Evolutionary conservation across 2,329 filamentous ascomycete genomes (phyloP).

Genomic region (Verticillium alfalfae): DNA sequence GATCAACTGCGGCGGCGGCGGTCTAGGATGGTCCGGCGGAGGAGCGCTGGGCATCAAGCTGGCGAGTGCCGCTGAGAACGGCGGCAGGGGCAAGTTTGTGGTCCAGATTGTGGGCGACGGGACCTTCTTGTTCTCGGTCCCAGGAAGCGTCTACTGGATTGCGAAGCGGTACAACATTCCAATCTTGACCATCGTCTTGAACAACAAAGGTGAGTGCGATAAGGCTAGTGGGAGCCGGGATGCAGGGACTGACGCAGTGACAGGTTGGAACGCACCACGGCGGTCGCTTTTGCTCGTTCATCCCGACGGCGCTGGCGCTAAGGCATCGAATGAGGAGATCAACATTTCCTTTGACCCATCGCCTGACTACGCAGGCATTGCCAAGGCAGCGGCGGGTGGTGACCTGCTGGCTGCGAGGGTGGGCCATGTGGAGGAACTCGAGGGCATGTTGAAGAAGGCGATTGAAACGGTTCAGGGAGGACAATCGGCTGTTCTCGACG

Average conservation of each 20-base stretch:
- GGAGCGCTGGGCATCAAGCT: slow-evolving; percentile 72
- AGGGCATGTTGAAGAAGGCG: slow-evolving; percentile 39
- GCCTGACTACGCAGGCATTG: slow-evolving; percentile 31
- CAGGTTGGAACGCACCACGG: slow-evolving; percentile 39
- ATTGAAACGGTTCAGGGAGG: slow-evolving; percentile 45
- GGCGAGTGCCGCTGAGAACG: slow-evolving; percentile 41
- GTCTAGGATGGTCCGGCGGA: slow-evolving; percentile 76
- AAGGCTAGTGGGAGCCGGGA: not conserved
- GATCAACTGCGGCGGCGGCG: slow-evolving; percentile 78
- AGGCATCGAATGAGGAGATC: slow-evolving; percentile 36
- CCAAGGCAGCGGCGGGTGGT: slow-evolving; percentile 28
- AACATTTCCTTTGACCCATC: slow-evolving; percentile 39
- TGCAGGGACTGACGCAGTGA: not conserved
- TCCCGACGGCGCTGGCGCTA: slow-evolving; percentile 32
- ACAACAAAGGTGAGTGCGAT: slow-evolving; percentile 43
- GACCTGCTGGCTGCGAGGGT: slow-evolving; percentile 44
- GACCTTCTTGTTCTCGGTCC: slow-evolving; percentile 50
- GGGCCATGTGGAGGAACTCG: slow-evolving; percentile 38
- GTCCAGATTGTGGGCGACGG: slow-evolving; percentile 53
- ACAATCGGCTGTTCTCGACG: slow-evolving; percentile 47
- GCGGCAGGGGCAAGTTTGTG: slow-evolving; percentile 42
- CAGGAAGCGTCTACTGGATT: slow-evolving; percentile 52
- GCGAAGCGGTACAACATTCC: slow-evolving; percentile 48
- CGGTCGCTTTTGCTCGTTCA: slow-evolving; percentile 36
- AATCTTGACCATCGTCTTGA: slow-evolving; percentile 48